Evolutionary conservation across 2,329 filamentous ascomycete species (phyloP).

Genomic region (Penicillium sp.): DNA sequence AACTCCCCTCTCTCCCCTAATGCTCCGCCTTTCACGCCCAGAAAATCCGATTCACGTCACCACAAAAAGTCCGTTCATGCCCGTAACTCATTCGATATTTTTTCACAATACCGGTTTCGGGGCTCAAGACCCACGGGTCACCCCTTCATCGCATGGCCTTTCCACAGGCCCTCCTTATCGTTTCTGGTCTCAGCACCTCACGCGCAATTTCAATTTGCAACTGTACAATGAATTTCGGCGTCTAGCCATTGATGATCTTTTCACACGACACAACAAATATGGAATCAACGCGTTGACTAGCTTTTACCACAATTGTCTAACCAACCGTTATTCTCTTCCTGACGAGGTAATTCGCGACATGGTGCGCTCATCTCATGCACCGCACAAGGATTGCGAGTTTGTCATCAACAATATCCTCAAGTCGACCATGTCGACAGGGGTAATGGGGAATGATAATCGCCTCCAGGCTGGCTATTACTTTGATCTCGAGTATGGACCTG

Average conservation of each 20-base stretch:
- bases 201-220: slow-evolving; percentile 68
- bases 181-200: slow-evolving; percentile 72
- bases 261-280: slow-evolving; percentile 49
- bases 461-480: slow-evolving; percentile 29
- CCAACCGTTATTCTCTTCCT: slow-evolving; percentile 51
- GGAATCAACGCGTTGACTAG: slow-evolving; percentile 64
- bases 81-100: slow-evolving; percentile 49
- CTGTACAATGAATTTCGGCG: slow-evolving; percentile 75
- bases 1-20: background rate
- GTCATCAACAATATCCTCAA: slow-evolving; percentile 2
- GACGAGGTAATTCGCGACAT: slow-evolving; percentile 56
- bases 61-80: slow-evolving; percentile 22
- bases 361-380: slow-evolving; percentile 49
- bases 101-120: slow-evolving; percentile 51
- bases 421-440: slow-evolving; percentile 38
- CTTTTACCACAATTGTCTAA: slow-evolving; percentile 62
- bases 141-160: slow-evolving; percentile 30
- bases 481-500: slow-evolving; percentile 11
- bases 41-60: background rate
- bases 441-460: slow-evolving; percentile 53
- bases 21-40: slow-evolving; percentile 2
- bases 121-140: slow-evolving; percentile 46
- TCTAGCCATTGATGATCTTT: slow-evolving; percentile 64
- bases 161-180: slow-evolving; percentile 66
- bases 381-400: background rate